A percentile compares a stretch with the other conserved stretches of the same genome.
Evolutionary conservation across 768 basidiomycete genomes (phyloP).

Genomic region (Amanita pallidorosea): DNA sequence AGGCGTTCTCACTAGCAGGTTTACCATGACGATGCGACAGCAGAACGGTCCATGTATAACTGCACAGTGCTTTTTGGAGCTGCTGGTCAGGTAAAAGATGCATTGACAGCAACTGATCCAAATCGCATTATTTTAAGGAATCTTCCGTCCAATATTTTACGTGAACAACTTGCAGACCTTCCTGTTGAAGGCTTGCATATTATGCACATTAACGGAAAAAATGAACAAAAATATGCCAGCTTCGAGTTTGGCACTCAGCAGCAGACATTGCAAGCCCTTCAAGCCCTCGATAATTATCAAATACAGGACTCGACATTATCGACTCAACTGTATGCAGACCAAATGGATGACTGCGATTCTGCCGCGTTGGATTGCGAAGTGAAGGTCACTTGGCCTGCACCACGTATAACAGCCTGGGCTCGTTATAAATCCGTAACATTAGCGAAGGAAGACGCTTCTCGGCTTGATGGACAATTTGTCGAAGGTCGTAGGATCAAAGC

Average conservation of each 20-base stretch:
- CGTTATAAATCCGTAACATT: conserved; percentile 29
- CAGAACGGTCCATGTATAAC: conserved; percentile 17
- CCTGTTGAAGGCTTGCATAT: conserved; percentile 19
- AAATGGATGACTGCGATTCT: conserved; percentile 3
- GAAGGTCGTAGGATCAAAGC: conserved; percentile 30
- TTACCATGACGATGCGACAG: neutral
- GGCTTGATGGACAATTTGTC: conserved; percentile 26
- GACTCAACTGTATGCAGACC: conserved; percentile 5
- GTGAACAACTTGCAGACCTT: conserved; percentile 20
- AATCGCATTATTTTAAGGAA: conserved; percentile 26
- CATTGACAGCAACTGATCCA: conserved; percentile 30
- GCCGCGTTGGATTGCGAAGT: conserved; percentile 16
- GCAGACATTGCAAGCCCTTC: neutral
- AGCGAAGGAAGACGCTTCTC: conserved; percentile 32
- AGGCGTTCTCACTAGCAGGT: neutral
- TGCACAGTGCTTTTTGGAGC: conserved; percentile 23
- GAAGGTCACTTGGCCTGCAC: conserved; percentile 34
- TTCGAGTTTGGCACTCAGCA: neutral
- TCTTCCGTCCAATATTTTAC: conserved; percentile 21
- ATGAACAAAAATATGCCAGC: conserved; percentile 4
- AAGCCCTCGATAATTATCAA: neutral
- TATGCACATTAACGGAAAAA: conserved; percentile 11
- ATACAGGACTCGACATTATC: conserved; percentile 1
- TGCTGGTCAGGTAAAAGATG: conserved; percentile 16
- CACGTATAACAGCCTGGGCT: conserved; percentile 32